phyloP scores from a whole-genome alignment of 1,284 basidiomycete species.

The Hemileia vastatrix region DNA sequence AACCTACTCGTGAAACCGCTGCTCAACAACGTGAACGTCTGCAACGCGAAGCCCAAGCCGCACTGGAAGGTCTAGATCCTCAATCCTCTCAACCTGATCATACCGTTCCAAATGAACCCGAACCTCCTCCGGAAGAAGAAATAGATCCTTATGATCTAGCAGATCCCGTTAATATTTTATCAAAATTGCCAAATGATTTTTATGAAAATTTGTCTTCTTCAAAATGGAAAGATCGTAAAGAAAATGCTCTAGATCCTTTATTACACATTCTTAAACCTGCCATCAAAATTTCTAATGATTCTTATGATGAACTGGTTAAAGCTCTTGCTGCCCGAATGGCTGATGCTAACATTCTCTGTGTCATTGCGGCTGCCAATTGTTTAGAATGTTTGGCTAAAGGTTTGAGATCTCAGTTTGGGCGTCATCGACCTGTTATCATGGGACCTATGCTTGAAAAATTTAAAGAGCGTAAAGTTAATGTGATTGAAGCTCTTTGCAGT shows the following conservation, averaged over 20 bases:
- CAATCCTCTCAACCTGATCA: slow-evolving; percentile 17
- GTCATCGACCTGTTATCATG: slow-evolving; percentile 64
- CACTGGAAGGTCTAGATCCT: slow-evolving; percentile 38
- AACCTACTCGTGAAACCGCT: slow-evolving; percentile 69
- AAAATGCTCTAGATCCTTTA: slow-evolving; percentile 71
- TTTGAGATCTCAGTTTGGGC: slow-evolving; percentile 59
- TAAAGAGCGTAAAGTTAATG: slow-evolving; percentile 86
- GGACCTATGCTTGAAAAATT: slow-evolving; percentile 74
- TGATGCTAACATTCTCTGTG: slow-evolving; percentile 93
- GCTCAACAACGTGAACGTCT: slow-evolving; percentile 59
- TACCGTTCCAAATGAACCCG: slow-evolving; percentile 18
- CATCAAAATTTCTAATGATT: slow-evolving; percentile 64
- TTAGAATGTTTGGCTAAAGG: slow-evolving; percentile 79
- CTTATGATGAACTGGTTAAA: slow-evolving; percentile 60
- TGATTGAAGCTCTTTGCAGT: slow-evolving; percentile 76
- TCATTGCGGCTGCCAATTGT: slow-evolving; percentile 75
- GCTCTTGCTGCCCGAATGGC: slow-evolving; percentile 71
- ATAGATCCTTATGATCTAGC: slow-evolving; percentile 73
- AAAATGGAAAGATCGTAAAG: slow-evolving; percentile 98
- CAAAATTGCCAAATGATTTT: slow-evolving; percentile 65
- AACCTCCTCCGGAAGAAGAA: slow-evolving; percentile 44
- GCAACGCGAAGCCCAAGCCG: slow-evolving; percentile 33
- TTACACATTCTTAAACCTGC: slow-evolving; percentile 63
- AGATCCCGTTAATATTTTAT: slow-evolving; percentile 69
- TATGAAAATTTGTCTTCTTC: slow-evolving; percentile 67